Conservation (phyloP, 805 yeast species). For the Barnettozyma populi region DNA sequence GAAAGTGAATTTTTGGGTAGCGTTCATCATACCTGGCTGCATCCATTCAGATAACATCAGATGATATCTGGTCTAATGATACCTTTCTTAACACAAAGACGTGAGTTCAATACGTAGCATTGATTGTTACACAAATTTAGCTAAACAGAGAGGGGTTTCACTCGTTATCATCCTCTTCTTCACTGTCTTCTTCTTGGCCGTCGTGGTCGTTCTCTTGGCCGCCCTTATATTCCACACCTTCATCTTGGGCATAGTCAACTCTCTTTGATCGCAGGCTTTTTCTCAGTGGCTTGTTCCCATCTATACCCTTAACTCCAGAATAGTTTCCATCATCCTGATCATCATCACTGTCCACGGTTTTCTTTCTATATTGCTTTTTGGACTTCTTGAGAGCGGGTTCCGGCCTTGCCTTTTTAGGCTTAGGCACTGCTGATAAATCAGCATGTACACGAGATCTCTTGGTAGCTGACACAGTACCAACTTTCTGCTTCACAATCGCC, state of each 20-base stretch:
- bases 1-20: background rate
- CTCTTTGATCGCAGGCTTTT: constrained; percentile 37
- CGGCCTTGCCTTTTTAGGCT: constrained; percentile 17
- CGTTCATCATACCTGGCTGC: background rate
- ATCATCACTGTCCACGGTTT: constrained; percentile 11
- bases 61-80: background rate
- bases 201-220: background rate
- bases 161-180: background rate
- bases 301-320: background rate
- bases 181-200: background rate
- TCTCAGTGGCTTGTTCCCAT: constrained; percentile 29
- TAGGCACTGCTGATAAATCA: constrained; percentile 12
- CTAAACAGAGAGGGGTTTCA: background rate
- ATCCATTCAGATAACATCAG: too few relatives aligned
- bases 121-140: background rate
- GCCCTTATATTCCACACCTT: constrained; percentile 3
- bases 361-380: constrained; percentile 13
- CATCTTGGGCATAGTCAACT: constrained; percentile 31
- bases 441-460: constrained; percentile 14
- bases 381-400: constrained; percentile 4
- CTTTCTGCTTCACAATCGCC: constrained; percentile 28
- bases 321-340: constrained; percentile 2
- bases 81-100: background rate
- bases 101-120: background rate
- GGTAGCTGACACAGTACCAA: constrained; percentile 22